phyloP scores from a whole-genome alignment of 192 early-diverging fungal genomes.

The Umbelopsis isabellina region DNA sequence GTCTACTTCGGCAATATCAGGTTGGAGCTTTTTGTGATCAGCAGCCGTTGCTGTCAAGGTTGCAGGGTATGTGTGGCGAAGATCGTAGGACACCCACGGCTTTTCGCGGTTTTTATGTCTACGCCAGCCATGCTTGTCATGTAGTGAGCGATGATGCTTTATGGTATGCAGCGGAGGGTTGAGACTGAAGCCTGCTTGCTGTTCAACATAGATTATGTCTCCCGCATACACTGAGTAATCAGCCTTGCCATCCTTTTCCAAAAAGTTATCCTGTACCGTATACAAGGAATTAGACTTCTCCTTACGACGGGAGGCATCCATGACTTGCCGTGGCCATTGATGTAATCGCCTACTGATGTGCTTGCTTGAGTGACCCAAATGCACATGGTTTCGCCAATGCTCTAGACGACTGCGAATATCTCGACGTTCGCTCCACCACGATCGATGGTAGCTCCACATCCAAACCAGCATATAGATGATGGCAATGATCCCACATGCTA shows the following conservation, averaged over 20 bases:
- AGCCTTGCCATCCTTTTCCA: neutral
- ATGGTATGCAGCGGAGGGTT: neutral
- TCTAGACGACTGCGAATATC: neutral
- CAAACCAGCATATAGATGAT: neutral
- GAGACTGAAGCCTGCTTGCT: too few relatives aligned
- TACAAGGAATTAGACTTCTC: neutral
- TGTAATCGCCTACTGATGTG: neutral
- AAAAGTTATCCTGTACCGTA: neutral
- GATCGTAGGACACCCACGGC: neutral
- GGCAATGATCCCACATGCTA: neutral
- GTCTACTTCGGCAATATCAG: too few relatives aligned
- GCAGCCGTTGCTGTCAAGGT: neutral
- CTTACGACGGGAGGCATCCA: neutral
- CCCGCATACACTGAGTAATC: conserved; percentile 12
- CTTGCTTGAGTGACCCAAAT: neutral
- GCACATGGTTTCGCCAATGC: conserved; percentile 9
- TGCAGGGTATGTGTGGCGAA: neutral
- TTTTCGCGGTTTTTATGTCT: neutral
- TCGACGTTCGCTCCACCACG: neutral
- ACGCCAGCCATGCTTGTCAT: neutral
- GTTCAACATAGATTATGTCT: neutral
- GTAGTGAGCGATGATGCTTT: neutral
- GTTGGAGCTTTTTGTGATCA: too few relatives aligned
- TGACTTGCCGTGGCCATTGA: neutral
- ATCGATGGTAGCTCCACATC: neutral